phyloP scores from a whole-genome alignment of 305 asterid species.

The Galium porrigens region DNA sequence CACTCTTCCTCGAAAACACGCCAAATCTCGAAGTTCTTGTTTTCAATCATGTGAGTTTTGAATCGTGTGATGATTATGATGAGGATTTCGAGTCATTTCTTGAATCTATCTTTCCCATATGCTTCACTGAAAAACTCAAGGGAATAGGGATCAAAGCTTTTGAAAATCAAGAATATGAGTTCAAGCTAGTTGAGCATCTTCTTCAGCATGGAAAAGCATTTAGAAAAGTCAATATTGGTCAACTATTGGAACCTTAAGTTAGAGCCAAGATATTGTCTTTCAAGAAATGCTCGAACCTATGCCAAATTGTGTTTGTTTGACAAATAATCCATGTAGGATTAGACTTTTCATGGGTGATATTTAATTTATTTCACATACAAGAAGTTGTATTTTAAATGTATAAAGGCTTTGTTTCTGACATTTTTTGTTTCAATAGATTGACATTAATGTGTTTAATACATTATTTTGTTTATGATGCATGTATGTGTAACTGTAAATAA shows the following conservation, averaged over 20 bases:
- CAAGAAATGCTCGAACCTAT: background rate
- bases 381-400: background rate
- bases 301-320: slow-evolving; percentile 3
- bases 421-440: no score
- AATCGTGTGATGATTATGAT: background rate
- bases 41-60: background rate
- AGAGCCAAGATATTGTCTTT: background rate
- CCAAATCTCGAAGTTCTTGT: background rate
- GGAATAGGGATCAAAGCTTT: background rate
- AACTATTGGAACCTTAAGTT: background rate
- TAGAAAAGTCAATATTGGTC: slow-evolving; percentile 3
- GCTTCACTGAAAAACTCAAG: slow-evolving; percentile 1
- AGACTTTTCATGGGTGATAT: no score
- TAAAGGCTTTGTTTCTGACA: no score
- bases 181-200: slow-evolving; percentile 3
- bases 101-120: background rate
- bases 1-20: background rate
- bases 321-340: background rate
- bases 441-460: no score
- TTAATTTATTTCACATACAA: no score
- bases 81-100: background rate
- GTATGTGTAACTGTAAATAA: no score
- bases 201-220: slow-evolving; percentile 5
- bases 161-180: background rate
- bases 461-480: no score